Percentiles rank a stretch among this genome's conserved stretches.
phyloP scores from a whole-genome alignment of 169 alveolate genomes.

The Plasmodium inui region DNA sequence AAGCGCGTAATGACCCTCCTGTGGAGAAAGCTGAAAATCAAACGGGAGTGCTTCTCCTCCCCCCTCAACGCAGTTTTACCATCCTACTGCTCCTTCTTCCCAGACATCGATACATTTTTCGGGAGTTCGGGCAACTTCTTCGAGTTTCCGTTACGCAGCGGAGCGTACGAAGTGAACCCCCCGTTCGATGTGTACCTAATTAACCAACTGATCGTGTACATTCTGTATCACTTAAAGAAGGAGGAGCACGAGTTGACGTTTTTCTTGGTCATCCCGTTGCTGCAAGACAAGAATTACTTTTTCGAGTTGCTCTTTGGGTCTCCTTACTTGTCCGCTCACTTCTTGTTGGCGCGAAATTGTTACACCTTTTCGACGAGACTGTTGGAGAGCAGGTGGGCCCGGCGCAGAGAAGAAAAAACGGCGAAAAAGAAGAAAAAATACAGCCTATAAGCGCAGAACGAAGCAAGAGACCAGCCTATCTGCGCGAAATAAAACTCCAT shows the following conservation, averaged over 20 bases:
- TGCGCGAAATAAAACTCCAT: neutral
- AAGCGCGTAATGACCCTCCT: slow-evolving; percentile 29
- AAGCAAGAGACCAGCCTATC: neutral
- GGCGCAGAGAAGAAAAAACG: neutral
- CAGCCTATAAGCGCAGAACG: neutral
- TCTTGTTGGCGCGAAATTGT: slow-evolving; percentile 16
- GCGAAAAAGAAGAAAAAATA: neutral
- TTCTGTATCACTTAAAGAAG: slow-evolving; percentile 50
- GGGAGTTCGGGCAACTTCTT: slow-evolving; percentile 73
- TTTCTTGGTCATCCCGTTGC: slow-evolving; percentile 45
- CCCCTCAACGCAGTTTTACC: slow-evolving; percentile 59
- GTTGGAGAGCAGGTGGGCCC: slow-evolving; percentile 50
- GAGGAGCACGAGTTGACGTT: slow-evolving; percentile 49
- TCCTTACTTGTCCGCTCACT: slow-evolving; percentile 32
- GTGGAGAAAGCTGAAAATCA: slow-evolving; percentile 14
- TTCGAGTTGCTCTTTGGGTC: slow-evolving; percentile 65
- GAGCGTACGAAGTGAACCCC: slow-evolving; percentile 69
- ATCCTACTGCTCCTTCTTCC: slow-evolving; percentile 60
- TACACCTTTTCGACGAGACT: slow-evolving; percentile 66
- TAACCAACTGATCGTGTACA: slow-evolving; percentile 45
- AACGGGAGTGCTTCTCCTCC: slow-evolving; percentile 74
- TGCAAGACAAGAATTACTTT: slow-evolving; percentile 48
- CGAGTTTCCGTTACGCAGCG: slow-evolving; percentile 13
- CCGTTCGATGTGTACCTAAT: slow-evolving; percentile 72
- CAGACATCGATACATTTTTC: slow-evolving; percentile 71